Base-by-base conservation (phyloP, 768 basidiomycete genomes). In the Crepidotus variabilis region DNA sequence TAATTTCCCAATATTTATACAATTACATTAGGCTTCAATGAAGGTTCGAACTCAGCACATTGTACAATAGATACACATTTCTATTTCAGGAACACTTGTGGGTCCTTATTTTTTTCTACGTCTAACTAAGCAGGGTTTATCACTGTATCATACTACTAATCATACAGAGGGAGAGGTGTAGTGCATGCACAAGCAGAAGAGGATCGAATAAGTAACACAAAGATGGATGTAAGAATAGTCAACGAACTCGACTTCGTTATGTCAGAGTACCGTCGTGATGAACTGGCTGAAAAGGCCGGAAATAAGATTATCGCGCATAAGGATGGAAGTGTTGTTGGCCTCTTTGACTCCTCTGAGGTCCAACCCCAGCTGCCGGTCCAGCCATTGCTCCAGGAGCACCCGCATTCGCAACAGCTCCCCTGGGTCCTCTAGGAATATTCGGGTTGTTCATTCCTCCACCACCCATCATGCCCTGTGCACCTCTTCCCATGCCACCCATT, bases 281-380 rank as follows among this genome's bases (percentile, higher is more conserved):
- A 23, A 39, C 24, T 21, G 22, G 23, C 6, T n/a, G 9, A 24
- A 43, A 36, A 6, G 11, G 20, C 45, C 24, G 20, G 21, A n/a
- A 28, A 28, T 4, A n/a, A 13, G 32, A 16, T 65, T 53, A 90
- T 61, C 90, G 86, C 32, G 88, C 86, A 62, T 93, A 93, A 0
- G 91, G 91, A 63, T 92, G 91, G 72, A 88, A 93, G 60, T 84
- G 82, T 70, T 92, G 89, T 64, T 88, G 86, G 33, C 91, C 89
- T 34, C 90, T 74, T 63, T 87, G 85, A 8, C 84, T 80, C 54
- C 90, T 78, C 69, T 90, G 88, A 2, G 89, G 90, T 0, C 90
- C 90, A 52, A 86, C 85, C 51, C 83, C 80, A 2, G 80, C 72
- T 11, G 39, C 39, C 39, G 39, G 39, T 6, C 78, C 80, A 13